Base-by-base conservation (phyloP, 1,284 basidiomycete genomes). In the Cerioporus squamosus region DNA sequence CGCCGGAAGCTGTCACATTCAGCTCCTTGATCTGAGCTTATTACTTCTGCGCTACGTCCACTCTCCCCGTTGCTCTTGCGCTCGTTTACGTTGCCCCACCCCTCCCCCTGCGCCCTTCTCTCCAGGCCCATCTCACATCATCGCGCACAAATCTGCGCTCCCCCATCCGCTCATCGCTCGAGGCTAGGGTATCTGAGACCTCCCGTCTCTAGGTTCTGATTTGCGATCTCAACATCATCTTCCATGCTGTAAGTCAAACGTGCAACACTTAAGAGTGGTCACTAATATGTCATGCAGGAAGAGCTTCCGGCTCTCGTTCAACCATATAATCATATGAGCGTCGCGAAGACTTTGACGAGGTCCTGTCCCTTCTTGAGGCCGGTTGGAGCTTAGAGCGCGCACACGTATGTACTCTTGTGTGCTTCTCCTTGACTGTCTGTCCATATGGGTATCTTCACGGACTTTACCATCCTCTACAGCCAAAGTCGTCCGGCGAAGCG, bases 401-500 rank as follows among this genome's bases (percentile, higher is more conserved):
- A 22, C 96, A 98, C 72, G 92, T 93, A 81, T 74, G 51, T 56
- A 1, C 3, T 54, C 26, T 29, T 9, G 6, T 10, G 49, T 5
- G n/a, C 23, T 20, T 18, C 14, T 3, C 9, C 31, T 64, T 63
- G 14, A 63, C 26, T 14, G 7, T 39, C 29, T 9, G 31, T 44
- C n/a, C 18, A 85, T 83, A 94, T 94, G 91, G 91, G 91, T 62
- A 91, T 93, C 68, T 97, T 96, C 77, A 96, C 97, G 15, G 97
- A 98, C 74, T 83, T 98, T 44, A 87, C 95, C n/a, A 91, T 95
- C 58, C 79, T 98, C 44, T 91, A 98, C 71, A 95, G 95, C 83
- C 98, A 98, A 79, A 99, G 99, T 79, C 86, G 88, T 70, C 97
- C 97, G 1, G 92, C 93, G 69, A 95, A 95, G 76, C 81, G 93